phyloP scores from a whole-genome alignment of 169 alveolate species.

The Babesia bovis region DNA sequence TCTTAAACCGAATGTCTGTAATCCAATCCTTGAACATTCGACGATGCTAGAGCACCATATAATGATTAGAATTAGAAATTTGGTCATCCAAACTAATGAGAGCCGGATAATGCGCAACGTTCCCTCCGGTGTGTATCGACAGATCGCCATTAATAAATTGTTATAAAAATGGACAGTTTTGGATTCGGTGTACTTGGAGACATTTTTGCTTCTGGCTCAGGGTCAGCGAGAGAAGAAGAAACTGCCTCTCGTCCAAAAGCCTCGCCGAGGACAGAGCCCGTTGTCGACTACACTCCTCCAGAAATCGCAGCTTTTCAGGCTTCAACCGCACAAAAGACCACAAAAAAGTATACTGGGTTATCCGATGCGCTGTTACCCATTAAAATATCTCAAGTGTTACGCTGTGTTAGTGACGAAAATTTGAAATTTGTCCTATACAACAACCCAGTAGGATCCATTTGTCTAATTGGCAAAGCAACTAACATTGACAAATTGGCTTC shows the following conservation, averaged over 20 bases:
- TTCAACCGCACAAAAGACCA: conserved; percentile 35
- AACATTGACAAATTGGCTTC: conserved; percentile 42
- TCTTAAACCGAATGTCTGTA: not conserved
- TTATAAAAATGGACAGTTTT: conserved; percentile 52
- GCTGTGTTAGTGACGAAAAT: conserved; percentile 48
- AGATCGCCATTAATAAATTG: not conserved
- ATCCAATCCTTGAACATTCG: not conserved
- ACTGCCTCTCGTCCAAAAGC: conserved; percentile 32
- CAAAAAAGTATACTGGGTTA: conserved; percentile 11
- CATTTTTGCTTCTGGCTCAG: conserved; percentile 44
- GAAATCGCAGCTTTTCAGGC: conserved; percentile 47
- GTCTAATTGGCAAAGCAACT: conserved; percentile 45
- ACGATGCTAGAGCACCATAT: not conserved
- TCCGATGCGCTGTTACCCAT: conserved; percentile 56
- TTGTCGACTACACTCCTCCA: conserved; percentile 63
- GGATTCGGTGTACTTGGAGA: conserved; percentile 68
- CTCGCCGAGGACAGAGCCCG: conserved; percentile 11
- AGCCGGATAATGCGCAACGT: not conserved
- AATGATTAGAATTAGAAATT: not conserved
- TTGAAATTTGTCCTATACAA: conserved; percentile 50
- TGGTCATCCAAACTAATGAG: not conserved
- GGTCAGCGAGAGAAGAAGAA: conserved; percentile 32
- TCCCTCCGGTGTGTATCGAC: not conserved
- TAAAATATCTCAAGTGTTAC: conserved; percentile 37
- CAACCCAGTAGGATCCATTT: conserved; percentile 50